phyloP scores from a whole-genome alignment of 2,329 filamentous ascomycete genomes.

The Bipolaris bicolor region DNA sequence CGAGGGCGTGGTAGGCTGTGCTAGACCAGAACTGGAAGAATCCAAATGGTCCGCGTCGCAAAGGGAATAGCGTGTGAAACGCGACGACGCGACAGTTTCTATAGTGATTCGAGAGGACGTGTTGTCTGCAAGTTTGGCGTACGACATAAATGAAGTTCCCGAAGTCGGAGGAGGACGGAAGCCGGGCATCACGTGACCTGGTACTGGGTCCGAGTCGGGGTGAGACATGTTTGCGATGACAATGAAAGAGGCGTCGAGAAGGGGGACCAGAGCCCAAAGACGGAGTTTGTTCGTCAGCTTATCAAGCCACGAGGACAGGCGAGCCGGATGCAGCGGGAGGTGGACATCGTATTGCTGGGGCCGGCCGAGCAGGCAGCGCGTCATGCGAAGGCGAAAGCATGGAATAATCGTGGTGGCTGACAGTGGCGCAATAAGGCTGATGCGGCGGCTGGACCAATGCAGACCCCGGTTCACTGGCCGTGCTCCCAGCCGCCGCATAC shows the following conservation, averaged over 20 bases:
- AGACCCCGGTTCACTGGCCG: slow-evolving; percentile 4
- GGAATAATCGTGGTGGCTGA: slow-evolving; percentile 12
- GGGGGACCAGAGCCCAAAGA: no score
- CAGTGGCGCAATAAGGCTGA: slow-evolving; percentile 18
- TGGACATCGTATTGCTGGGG: background rate
- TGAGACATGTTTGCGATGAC: background rate
- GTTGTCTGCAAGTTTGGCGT: background rate
- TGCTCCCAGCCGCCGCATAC: slow-evolving; percentile 15
- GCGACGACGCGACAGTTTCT: background rate
- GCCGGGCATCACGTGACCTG: background rate
- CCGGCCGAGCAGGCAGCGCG: background rate
- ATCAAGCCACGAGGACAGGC: no score
- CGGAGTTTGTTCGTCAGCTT: no score
- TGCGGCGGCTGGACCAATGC: slow-evolving; percentile 3
- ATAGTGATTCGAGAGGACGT: background rate
- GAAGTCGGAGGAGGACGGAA: background rate
- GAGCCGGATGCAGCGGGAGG: no score
- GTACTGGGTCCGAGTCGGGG: background rate
- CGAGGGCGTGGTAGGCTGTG: background rate
- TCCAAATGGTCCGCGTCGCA: slow-evolving; percentile 14
- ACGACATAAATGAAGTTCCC: background rate
- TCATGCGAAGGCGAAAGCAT: background rate
- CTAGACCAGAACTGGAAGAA: slow-evolving; percentile 8
- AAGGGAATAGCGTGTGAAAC: slow-evolving; percentile 10
- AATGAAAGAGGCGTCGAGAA: no score